Base-by-base conservation (phyloP, 345 rosid species). In the Camelina sativa region DNA sequence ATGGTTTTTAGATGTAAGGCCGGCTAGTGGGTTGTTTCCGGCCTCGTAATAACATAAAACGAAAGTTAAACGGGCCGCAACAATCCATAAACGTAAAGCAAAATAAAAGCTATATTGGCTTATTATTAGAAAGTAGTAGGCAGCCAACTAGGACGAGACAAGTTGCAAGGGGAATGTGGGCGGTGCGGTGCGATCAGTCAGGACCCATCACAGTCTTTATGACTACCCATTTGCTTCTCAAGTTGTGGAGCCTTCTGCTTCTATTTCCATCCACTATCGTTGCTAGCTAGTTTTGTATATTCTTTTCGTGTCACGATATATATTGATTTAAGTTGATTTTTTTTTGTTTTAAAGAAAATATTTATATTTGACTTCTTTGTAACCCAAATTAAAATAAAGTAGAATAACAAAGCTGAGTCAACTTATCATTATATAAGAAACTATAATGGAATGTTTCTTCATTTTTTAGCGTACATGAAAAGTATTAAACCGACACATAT, bases 161-260 rank as follows among this genome's bases (percentile, higher is more conserved):
- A 76, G 75, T 76, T 69, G 75, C 64, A 43, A 76, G 11, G 44
- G 5, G 43, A 48, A 53, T 20, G 70, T 76, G 65, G 69, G 75
- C 80, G 80, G 80, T 76, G 80, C 70, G 46, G 70, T 40, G 13
- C 47, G 47, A 41, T 41, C 48, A 68, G 54, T 47, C 58, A 74
- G 25, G 4, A 55, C 74, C 68, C 69, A 76, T 75, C 69, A 68
- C 50, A 44, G 5, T 60, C 72, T 62, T 71, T 71, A 77, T 78
- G 73, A 51, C 50, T 57, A 41, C 68, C 76, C 67, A 59, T 66
- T 77, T 66, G 52, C 64, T 16, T 59, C 76, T 77, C 73, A 65
- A 50, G 50, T 64, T 65, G 68, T 71, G 72, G 76, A 65, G 57
- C 74, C 32, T 56, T 34, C 56, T 37, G 22, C 54, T n/a, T 56